These are phyloP conservation scores for Brassica hybrid DNA, from an alignment of 441 rosid genomes.

Conservation along the genomic window DNA sequence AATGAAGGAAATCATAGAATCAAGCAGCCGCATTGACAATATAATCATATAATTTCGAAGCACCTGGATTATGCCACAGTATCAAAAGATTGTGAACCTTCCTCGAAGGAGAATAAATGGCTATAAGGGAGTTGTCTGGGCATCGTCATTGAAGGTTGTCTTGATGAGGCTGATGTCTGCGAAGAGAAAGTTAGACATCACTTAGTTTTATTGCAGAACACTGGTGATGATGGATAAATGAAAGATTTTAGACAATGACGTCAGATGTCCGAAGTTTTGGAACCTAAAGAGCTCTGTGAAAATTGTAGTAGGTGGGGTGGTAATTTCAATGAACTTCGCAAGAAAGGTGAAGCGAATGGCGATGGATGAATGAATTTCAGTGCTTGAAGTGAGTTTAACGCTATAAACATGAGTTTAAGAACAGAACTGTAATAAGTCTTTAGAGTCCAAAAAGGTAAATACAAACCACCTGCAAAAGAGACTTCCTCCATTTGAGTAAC, in stretches of 20 bases:
- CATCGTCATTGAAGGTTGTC: background rate
- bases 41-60: background rate
- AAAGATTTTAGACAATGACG: background rate
- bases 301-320: background rate
- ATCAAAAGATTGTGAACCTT: background rate
- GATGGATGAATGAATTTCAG: background rate
- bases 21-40: background rate
- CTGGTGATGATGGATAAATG: background rate
- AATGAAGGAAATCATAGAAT: background rate
- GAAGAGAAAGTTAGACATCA: background rate
- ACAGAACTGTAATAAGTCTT: conserved; percentile 7
- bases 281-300: background rate
- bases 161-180: background rate
- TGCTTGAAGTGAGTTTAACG: background rate
- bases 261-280: background rate
- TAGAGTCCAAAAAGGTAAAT: conserved; percentile 27
- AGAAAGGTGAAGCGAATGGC: background rate
- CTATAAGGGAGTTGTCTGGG: background rate
- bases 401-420: no score
- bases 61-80: background rate
- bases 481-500: background rate
- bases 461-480: conserved; percentile 28
- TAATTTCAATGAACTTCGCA: background rate
- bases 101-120: background rate
- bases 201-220: background rate